These are phyloP conservation scores for Dichotomocladium elegans DNA, from an alignment of 371 early-diverging fungal genomes.

Conservation along the genomic window DNA sequence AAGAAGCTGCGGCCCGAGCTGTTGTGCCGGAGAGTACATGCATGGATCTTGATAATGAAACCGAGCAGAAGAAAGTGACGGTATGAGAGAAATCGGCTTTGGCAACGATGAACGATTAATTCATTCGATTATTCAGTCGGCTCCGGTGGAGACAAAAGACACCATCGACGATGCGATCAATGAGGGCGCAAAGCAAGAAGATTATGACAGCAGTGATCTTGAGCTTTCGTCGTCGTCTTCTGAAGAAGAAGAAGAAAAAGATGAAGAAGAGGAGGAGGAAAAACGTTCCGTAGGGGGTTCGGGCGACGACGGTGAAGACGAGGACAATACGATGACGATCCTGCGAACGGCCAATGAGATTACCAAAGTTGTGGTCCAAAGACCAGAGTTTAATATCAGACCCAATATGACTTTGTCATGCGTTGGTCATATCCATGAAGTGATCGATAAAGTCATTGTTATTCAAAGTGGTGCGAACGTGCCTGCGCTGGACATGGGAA, in stretches of 20 bases:
- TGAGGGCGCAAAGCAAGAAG: not conserved
- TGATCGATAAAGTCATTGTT: slow-evolving; percentile 77
- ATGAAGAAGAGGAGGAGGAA: not conserved
- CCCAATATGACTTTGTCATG: slow-evolving; percentile 43
- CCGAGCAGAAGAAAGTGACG: too few relatives aligned
- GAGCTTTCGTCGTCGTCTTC: not conserved
- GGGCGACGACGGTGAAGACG: not conserved
- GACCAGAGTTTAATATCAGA: slow-evolving; percentile 61
- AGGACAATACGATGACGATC: slow-evolving; percentile 1
- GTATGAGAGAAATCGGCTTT: too few relatives aligned
- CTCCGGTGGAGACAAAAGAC: not conserved
- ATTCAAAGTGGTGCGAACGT: slow-evolving; percentile 55
- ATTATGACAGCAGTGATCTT: slow-evolving; percentile 8
- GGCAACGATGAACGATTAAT: too few relatives aligned
- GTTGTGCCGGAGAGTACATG: too few relatives aligned
- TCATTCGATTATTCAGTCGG: too few relatives aligned
- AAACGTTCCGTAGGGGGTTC: not conserved
- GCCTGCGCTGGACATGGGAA: slow-evolving; percentile 77
- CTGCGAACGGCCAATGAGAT: slow-evolving; percentile 59
- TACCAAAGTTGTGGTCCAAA: slow-evolving; percentile 43
- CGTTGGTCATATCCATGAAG: slow-evolving; percentile 66
- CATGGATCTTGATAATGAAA: too few relatives aligned
- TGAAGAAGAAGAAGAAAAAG: not conserved
- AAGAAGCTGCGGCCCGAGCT: too few relatives aligned
- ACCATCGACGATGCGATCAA: not conserved